Evolutionary conservation across 2,329 filamentous ascomycete species (phyloP).

Genomic region (Ceratocystis destructans): DNA sequence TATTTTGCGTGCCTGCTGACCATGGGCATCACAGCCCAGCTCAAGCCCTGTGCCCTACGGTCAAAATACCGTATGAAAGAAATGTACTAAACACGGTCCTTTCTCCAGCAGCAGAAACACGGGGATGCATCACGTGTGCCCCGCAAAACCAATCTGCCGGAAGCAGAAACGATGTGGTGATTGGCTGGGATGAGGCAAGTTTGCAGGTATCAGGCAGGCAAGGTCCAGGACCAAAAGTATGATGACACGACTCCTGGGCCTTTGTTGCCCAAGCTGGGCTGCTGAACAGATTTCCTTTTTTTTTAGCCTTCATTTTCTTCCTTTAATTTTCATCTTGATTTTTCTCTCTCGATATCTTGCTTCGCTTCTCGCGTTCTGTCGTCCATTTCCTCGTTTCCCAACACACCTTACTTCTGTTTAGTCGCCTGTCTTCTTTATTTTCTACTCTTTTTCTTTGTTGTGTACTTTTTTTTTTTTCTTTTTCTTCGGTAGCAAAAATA

Average conservation of each 20-base stretch:
- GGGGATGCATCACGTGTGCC: constrained; percentile 8
- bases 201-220: not conserved
- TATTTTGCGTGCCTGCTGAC: not conserved
- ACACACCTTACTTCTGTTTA: not conserved
- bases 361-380: constrained; percentile 3
- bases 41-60: not conserved
- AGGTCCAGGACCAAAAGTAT: not conserved
- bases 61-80: not conserved
- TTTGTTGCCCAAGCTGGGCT: not conserved
- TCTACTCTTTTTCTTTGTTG: not conserved
- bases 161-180: not conserved
- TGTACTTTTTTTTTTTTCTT: not conserved
- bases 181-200: not conserved
- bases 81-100: not conserved
- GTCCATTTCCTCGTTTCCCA: not conserved
- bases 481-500: constrained; percentile 8
- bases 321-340: constrained; percentile 11
- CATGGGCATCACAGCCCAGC: not conserved
- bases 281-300: constrained; percentile 13
- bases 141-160: constrained; percentile 8
- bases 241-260: not conserved
- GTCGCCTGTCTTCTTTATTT: not conserved
- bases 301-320: constrained; percentile 9
- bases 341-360: not conserved
- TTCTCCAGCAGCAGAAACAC: not conserved